phyloP scores from a whole-genome alignment of 2,329 filamentous ascomycete genomes.

The Cordyceps javanica region DNA sequence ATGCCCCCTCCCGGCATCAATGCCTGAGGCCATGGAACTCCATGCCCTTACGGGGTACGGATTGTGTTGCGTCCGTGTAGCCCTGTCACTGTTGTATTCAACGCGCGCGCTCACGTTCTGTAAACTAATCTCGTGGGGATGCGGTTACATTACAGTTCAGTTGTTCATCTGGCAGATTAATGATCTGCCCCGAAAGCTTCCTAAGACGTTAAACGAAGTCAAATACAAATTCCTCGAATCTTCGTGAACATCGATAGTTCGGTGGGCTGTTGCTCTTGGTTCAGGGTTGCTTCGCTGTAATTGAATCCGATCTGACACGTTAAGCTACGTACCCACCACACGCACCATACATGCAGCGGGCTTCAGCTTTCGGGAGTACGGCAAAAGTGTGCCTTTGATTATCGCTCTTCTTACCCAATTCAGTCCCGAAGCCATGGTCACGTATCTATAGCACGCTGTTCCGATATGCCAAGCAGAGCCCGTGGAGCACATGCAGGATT shows the following conservation, averaged over 20 bases:
- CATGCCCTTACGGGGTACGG: neutral
- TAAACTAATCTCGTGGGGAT: neutral
- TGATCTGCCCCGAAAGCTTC: neutral
- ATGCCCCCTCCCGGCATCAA: neutral
- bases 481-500: neutral
- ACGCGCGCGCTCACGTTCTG: neutral
- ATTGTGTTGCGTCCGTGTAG: neutral
- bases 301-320: slow-evolving; percentile 1
- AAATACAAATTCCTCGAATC: neutral
- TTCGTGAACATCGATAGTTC: neutral
- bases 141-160: neutral
- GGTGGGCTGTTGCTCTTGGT: neutral
- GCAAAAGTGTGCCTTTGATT: slow-evolving; percentile 8
- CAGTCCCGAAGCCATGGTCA: neutral
- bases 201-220: neutral
- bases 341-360: neutral
- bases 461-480: neutral
- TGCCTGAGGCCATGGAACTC: neutral
- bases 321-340: neutral
- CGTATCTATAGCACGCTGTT: neutral
- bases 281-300: neutral
- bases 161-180: neutral
- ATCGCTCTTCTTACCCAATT: neutral
- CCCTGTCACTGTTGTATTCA: neutral
- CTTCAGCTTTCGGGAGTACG: neutral